Evolutionary conservation across 257 asterid genomes (phyloP), one percentile per base, ranked within the genome.

Genomic region (Solanum sitiens): DNA sequence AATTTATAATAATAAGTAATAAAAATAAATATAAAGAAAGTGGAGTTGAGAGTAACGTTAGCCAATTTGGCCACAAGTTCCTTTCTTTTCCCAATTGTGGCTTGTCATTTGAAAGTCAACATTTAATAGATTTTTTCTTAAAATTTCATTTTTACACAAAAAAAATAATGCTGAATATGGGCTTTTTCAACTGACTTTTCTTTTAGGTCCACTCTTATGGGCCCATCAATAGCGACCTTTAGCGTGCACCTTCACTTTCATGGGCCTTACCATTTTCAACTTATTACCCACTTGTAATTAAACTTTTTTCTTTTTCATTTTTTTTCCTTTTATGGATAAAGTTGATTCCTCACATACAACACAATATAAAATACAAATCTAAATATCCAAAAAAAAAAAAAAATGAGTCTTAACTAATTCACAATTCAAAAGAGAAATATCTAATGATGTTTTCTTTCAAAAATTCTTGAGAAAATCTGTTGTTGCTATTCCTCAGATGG

Each of bases 21-120:
- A 56, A 56, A 75, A 56, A 75, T 83, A 80, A 85, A 89, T 70
- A 83, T 68, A 80, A 32, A 76, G 85, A 74, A 82, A 82, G 83
- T 37, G 75, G 87, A 89, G 82, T n/a, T 63, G 86, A 70, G 80
- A 32, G 84, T 61, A 84, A 71, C 84, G 75, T 86, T 90, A 65
- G 68, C 45, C 72, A 21, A 68, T 86, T 75, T 85, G 83, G 40
- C 53, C 67, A 39, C 63, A 61, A 74, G 86, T 87, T 85, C 91
- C 88, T 25, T 59, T 87, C 50, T 25, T 65, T 67, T 65, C 77
- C 86, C 53, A 25, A 44, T 50, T 85, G 83, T 86, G 68, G 86
- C 40, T 47, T 73, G 87, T 56, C 75, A 37, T 86, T 75, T 83
- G 40, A 47, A 47, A 82, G 86, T 82, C 86, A 82, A 82, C 70